Evolutionary conservation across 345 rosid species (phyloP), one percentile per base, ranked within the genome.

Genomic region (Melaleuca alternifolia): DNA sequence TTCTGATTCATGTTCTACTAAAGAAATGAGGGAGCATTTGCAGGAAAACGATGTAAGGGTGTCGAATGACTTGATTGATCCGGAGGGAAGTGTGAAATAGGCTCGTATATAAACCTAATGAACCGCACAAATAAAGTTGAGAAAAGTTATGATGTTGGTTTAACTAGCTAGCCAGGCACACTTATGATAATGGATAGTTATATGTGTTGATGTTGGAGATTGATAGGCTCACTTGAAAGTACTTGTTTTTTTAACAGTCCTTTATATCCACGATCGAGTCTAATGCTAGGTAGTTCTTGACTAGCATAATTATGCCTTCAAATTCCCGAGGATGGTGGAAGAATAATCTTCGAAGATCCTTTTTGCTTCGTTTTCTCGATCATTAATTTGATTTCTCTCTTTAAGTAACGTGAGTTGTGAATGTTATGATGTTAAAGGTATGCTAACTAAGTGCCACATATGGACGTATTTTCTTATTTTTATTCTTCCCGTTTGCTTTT

Each of bases 161-260:
- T 3, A 16, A 65, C 46, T 33, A 4, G 11, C 30, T 4, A 4
- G 7, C 4, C 1, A 5, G 2, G 11, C 11, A 37, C 3, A 0
- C 46, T 71, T 24, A 1, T 71, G 48, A 18, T 10, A 71, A 18
- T 18, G 5, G 71, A 13, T n/a, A n/a, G 1, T 59, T n/a, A 59
- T 12, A n/a, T n/a, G 2, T 12, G 9, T 59, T 9, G 4, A 24
- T 33, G 18, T 59, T 59, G 37, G 18, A 59, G 18, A n/a, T 26
- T 59, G 37, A 59, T 6, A 3, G 48, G 26, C 26, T 7, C 1
- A 1, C 18, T 18, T 9, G 23, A 71, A 71, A 20, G 18, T 20
- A 41, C 26, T 18, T 71, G 4, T 37, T 41, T 2, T 20, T 71
- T 2, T 1, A 71, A 5, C 5, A 18, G 6, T 48, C 13, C 26